phyloP scores from a whole-genome alignment of 2,329 filamentous ascomycete genomes.

The Colletotrichum cordylinicola region DNA sequence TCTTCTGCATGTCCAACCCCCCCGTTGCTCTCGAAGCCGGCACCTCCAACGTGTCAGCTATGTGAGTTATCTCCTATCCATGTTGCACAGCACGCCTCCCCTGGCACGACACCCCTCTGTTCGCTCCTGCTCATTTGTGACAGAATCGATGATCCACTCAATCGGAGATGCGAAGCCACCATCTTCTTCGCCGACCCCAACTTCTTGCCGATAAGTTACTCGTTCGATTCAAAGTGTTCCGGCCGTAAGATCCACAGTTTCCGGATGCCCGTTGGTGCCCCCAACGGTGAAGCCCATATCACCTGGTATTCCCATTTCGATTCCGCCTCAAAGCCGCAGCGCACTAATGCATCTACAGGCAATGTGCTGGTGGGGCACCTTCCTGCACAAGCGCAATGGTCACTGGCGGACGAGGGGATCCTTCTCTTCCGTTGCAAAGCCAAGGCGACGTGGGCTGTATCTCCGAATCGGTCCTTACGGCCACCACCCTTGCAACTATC shows the following conservation, averaged over 20 bases:
- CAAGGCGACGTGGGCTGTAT: neutral
- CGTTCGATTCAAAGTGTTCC: neutral
- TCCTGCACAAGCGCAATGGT: neutral
- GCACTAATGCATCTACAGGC: neutral
- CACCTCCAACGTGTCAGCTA: neutral
- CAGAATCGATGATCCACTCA: neutral
- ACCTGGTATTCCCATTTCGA: neutral
- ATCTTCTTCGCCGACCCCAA: neutral
- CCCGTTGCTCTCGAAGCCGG: neutral
- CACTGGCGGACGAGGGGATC: neutral
- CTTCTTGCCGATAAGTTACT: neutral
- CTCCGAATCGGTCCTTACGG: neutral
- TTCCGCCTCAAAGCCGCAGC: neutral
- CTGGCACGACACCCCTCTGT: neutral
- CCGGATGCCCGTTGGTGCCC: neutral
- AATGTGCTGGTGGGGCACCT: neutral
- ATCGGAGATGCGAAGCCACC: neutral
- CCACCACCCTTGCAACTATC: neutral
- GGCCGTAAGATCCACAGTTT: neutral
- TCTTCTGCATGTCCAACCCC: neutral
- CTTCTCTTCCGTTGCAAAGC: neutral
- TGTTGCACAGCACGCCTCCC: neutral
- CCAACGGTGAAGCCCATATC: neutral
- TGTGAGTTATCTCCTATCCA: neutral
- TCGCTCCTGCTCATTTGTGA: neutral